Conservation (phyloP, 768 basidiomycete genomes). For the Goffeauzyma gilvescens region DNA sequence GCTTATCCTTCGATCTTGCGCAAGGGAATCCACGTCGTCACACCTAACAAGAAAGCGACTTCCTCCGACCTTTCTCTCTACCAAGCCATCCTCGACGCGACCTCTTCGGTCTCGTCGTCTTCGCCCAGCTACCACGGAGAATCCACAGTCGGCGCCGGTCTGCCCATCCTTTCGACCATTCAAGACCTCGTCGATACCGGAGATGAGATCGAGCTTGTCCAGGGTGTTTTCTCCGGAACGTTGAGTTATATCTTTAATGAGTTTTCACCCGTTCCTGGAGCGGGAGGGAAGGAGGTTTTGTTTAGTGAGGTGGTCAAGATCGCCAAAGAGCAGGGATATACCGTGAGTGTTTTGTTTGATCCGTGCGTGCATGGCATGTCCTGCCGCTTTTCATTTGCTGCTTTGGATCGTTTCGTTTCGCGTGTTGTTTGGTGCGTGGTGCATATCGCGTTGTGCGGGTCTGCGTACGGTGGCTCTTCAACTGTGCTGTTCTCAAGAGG, state of each 20-base stretch:
- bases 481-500: no score
- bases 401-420: no score
- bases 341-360: constrained; percentile 38
- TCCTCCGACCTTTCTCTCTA: constrained; percentile 55
- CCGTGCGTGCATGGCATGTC: no score
- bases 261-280: constrained; percentile 52
- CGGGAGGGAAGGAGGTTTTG: constrained; percentile 29
- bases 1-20: constrained; percentile 63
- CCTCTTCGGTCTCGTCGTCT: no score
- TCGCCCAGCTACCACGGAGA: constrained; percentile 44
- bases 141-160: constrained; percentile 83
- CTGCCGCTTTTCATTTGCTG: no score
- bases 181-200: constrained; percentile 83
- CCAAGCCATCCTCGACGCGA: constrained; percentile 46
- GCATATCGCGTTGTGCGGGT: no score
- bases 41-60: constrained; percentile 95
- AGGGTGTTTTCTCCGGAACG: constrained; percentile 94
- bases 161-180: constrained; percentile 77
- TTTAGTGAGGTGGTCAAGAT: constrained; percentile 79
- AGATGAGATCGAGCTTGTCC: constrained; percentile 81
- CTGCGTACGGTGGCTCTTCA: no score
- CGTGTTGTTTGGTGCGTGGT: no score
- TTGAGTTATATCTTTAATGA: constrained; percentile 99
- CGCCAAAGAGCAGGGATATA: constrained; percentile 86
- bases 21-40: constrained; percentile 67